These are phyloP conservation scores for Ophiostoma ulmi DNA, from an alignment of 2,329 filamentous ascomycete genomes.

Conservation along the genomic window DNA sequence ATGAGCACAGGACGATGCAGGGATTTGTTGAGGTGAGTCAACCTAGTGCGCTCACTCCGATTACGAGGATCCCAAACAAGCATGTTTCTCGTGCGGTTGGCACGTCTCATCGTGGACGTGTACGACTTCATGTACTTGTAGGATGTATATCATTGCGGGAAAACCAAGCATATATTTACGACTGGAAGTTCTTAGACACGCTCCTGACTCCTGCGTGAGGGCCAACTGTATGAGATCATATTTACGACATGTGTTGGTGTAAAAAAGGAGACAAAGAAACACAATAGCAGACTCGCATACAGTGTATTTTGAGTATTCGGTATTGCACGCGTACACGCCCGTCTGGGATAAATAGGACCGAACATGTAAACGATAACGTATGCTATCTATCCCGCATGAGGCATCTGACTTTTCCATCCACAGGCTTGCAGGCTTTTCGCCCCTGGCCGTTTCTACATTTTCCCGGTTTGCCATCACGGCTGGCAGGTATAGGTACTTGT, in stretches of 20 bases:
- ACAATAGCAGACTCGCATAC: background rate
- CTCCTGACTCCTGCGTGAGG: constrained; percentile 10
- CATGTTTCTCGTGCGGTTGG: constrained; percentile 1
- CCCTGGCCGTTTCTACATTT: background rate
- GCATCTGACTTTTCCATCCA: background rate
- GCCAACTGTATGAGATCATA: background rate
- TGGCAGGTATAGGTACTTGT: background rate
- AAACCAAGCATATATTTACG: background rate
- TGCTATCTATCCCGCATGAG: background rate
- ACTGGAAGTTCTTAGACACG: constrained; percentile 2
- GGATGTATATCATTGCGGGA: background rate
- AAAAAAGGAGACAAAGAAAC: background rate
- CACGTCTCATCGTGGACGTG: constrained; percentile 1
- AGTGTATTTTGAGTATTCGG: background rate
- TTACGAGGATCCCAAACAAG: constrained; percentile 3
- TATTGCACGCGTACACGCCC: background rate
- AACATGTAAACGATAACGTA: background rate
- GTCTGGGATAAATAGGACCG: constrained; percentile 4
- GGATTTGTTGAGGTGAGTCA: background rate
- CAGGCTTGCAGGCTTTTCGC: background rate
- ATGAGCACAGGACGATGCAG: background rate
- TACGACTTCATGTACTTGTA: background rate
- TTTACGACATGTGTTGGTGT: constrained; percentile 1
- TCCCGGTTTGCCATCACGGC: background rate
- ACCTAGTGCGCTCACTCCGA: background rate